phyloP scores from a whole-genome alignment of 192 early-diverging fungal species.

The Rhizophagus prolifer region DNA sequence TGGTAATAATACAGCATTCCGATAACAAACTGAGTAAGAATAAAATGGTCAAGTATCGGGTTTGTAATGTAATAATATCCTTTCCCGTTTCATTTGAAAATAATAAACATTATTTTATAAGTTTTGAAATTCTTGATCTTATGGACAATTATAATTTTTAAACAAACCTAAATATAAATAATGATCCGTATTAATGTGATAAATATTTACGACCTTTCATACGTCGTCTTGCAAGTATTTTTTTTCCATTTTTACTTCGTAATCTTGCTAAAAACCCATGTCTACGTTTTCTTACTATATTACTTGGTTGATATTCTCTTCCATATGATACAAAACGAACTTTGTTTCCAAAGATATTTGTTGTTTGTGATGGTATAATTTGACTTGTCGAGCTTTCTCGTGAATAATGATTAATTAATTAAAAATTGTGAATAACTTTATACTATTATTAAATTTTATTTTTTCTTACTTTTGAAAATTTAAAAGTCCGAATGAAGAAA shows the following conservation, averaged over 20 bases:
- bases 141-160: background rate
- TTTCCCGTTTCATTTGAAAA: too few species aligned
- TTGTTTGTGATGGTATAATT: conserved; percentile 4
- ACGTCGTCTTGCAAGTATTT: conserved; percentile 69
- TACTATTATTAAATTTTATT: background rate
- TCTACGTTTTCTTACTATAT: conserved; percentile 84
- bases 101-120: too few species aligned
- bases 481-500: background rate
- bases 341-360: conserved; percentile 36
- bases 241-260: conserved; percentile 75
- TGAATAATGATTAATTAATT: background rate
- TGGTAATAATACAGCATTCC: too few species aligned
- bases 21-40: too few species aligned
- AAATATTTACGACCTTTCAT: conserved; percentile 88
- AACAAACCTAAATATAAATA: background rate
- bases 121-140: too few species aligned
- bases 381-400: background rate
- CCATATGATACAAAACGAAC: conserved; percentile 83
- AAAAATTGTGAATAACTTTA: background rate
- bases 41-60: too few species aligned
- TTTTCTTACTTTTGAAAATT: background rate
- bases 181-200: conserved; percentile 60
- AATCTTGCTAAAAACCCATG: conserved; percentile 88
- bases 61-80: too few species aligned
- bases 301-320: conserved; percentile 90